These are phyloP conservation scores for Kazachstania martiniae DNA, from an alignment of 805 yeast species.

Conservation along the genomic window DNA sequence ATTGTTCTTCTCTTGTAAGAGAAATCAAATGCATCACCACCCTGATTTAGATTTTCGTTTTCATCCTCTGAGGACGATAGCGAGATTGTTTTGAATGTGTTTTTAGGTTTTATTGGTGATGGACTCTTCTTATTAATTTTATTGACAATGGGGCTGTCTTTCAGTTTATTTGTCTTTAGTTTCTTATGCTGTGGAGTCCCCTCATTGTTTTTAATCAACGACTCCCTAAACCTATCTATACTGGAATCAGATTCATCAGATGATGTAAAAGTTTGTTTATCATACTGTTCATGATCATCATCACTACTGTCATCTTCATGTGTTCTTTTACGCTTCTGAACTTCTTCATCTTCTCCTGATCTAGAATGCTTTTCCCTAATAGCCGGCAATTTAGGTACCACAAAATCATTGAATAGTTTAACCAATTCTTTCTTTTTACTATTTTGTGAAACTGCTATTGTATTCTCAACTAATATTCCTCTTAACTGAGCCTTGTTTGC, in stretches of 20 bases:
- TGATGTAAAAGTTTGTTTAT: conserved; percentile 21
- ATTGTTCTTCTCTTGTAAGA: conserved; percentile 18
- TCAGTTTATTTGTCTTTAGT: conserved; percentile 6
- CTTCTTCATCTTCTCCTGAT: not conserved
- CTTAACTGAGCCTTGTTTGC: conserved; percentile 64
- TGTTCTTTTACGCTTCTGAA: not conserved
- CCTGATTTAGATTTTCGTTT: not conserved
- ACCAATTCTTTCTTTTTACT: conserved; percentile 63
- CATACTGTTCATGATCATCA: conserved; percentile 18
- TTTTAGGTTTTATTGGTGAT: conserved; percentile 13
- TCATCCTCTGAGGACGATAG: conserved; percentile 11
- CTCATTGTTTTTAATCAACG: not conserved
- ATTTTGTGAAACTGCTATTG: conserved; percentile 47
- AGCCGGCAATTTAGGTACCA: conserved; percentile 38
- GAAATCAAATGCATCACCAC: conserved; percentile 9
- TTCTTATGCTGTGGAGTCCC: conserved; percentile 2
- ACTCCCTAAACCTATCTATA: not conserved
- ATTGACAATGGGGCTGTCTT: conserved; percentile 14
- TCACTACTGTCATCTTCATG: not conserved
- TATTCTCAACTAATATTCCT: conserved; percentile 49
- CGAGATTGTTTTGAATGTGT: conserved; percentile 16
- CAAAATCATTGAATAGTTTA: conserved; percentile 42
- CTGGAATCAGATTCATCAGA: not conserved
- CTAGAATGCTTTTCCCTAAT: conserved; percentile 25
- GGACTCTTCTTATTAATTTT: conserved; percentile 19